phyloP scores from a whole-genome alignment of 169 alveolate species.

The Babesia bovis region DNA sequence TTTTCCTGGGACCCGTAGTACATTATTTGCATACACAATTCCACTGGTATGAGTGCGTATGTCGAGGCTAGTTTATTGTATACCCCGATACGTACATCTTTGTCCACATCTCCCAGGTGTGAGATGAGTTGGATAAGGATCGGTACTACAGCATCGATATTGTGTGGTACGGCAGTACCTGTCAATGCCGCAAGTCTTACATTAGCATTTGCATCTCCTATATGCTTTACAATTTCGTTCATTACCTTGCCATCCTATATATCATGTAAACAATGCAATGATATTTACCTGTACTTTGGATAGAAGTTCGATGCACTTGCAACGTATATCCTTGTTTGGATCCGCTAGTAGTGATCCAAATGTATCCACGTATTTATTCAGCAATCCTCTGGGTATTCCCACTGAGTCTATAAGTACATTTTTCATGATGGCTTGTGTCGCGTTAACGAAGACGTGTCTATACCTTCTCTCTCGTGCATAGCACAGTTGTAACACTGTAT shows the following conservation, averaged over 20 bases:
- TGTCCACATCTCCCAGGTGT: constrained; percentile 28
- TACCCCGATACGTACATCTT: constrained; percentile 35
- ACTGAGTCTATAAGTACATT: constrained; percentile 68
- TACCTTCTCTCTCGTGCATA: constrained; percentile 67
- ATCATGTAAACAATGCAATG: background rate
- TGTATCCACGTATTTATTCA: constrained; percentile 65
- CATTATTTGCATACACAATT: constrained; percentile 24
- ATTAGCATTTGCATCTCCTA: constrained; percentile 16
- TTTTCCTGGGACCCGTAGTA: constrained; percentile 32
- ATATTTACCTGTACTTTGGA: constrained; percentile 27
- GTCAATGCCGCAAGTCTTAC: constrained; percentile 34
- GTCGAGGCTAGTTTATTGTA: constrained; percentile 23
- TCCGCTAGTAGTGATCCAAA: constrained; percentile 65
- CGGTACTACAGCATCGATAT: constrained; percentile 7
- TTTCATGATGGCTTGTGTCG: constrained; percentile 47
- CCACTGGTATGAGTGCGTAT: constrained; percentile 30
- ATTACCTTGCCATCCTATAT: constrained; percentile 20
- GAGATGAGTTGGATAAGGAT: constrained; percentile 10
- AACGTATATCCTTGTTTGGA: constrained; percentile 52
- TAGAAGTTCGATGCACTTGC: constrained; percentile 25
- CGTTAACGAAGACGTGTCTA: constrained; percentile 53
- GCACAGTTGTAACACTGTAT: constrained; percentile 48
- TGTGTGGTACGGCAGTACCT: constrained; percentile 3
- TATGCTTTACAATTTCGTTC: background rate
- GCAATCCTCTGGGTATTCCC: constrained; percentile 62